Evolutionary conservation across 1,284 basidiomycete species (phyloP), one percentile per base, ranked within the genome.

Genomic region (Wallemia mellicola): DNA sequence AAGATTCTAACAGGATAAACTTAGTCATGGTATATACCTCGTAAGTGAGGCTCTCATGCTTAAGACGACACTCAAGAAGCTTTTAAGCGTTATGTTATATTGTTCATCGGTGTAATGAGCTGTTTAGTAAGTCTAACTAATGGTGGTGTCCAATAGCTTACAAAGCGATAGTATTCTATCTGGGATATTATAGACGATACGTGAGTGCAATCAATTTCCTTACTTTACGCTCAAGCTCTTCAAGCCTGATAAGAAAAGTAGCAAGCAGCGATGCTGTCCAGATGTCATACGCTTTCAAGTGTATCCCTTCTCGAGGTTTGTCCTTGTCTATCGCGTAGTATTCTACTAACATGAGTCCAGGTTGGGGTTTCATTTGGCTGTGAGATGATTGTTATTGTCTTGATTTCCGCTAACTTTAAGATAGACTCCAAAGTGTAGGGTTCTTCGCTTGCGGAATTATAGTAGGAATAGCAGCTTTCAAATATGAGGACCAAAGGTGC

Each of bases 171-270:
- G 38, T 48, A 48, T 48, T 48, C 38, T n/a, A 48, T 48, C 19
- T 48, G 38, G 38, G 38, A 48, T 48, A 48, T 48, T n/a, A 48
- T 48, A 48, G 38, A 48, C 38, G 38, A 48, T 48, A 48, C 38
- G 30, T 32, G 19, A 19, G 30, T 32, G 30, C 7, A 7, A 9
- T 7, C 30, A 9, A 7, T 32, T 9, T 32, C 19, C 30, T 19
- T 9, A 32, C 30, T 9, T 19, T 7, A 9, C 30, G 30, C 30
- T 19, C 19, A 32, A 32, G 9, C 7, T 19, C 30, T 19, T 32
- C 30, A 9, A 32, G 30, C 38, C 38, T 48, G 38, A 48, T 48
- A 48, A 11, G 38, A 22, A 48, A 48, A n/a, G 38, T 48, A n/a
- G 9, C 38, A 7, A 15, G 14, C 14, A 11, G 9, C 3, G 38